Conservation (phyloP, 202 grass and related monocot species). For the Schoenoplectus triqueter region DNA sequence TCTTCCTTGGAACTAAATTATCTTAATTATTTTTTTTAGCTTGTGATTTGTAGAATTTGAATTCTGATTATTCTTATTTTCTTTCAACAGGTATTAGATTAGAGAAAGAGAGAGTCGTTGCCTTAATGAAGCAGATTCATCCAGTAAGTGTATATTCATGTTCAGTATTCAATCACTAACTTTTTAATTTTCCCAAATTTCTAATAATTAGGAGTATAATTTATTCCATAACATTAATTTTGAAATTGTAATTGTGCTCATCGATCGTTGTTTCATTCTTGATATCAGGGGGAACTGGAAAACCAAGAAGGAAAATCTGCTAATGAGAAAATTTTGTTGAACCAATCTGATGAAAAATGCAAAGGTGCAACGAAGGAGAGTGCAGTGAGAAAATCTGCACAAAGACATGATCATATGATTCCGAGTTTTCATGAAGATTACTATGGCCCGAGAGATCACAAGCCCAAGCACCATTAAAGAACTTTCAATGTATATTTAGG, state of each 20-base stretch:
- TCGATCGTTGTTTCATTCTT: background rate
- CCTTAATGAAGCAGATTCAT: conserved; percentile 35
- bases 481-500: conserved; percentile 36
- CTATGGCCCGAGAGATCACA: conserved; percentile 72
- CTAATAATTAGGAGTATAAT: background rate
- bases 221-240: background rate
- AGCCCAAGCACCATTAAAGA: conserved; percentile 65
- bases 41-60: background rate
- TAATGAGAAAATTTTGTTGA: conserved; percentile 16
- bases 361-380: conserved; percentile 40
- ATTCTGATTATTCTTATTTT: background rate
- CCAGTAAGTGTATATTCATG: conserved; percentile 43
- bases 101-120: conserved; percentile 50
- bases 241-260: background rate
- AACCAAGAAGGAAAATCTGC: background rate
- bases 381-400: conserved; percentile 24
- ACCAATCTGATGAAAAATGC: background rate
- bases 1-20: no score
- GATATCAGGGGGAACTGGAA: background rate
- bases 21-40: background rate
- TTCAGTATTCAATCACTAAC: no score
- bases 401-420: conserved; percentile 44
- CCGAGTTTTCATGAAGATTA: conserved; percentile 85
- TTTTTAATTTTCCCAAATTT: background rate
- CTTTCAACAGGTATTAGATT: conserved; percentile 45